Conservation (phyloP, 75 land plant species). For the Adiantum capillusveneris region DNA sequence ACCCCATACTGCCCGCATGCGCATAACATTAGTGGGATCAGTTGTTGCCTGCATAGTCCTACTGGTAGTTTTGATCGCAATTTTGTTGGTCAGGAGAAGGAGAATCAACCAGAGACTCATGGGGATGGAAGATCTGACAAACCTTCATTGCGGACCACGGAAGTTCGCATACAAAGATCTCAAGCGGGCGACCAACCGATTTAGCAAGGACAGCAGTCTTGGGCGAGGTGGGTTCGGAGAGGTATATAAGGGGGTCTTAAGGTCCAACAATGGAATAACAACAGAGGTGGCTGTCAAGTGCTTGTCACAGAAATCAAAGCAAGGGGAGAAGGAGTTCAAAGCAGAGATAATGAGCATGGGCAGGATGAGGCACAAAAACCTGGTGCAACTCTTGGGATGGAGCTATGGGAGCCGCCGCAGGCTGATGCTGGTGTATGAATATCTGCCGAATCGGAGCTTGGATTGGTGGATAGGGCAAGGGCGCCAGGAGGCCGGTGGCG, state of each 20-base stretch:
- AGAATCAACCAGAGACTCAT: too few species aligned
- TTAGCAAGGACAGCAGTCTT: conserved; percentile 16
- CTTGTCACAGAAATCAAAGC: conserved; percentile 28
- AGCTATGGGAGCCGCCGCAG: conserved; percentile 23
- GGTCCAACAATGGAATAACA: neutral
- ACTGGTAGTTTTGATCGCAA: too few species aligned
- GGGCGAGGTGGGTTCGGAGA: conserved; percentile 44
- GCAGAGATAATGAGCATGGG: conserved; percentile 57
- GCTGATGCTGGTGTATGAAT: conserved; percentile 40
- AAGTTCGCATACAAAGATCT: conserved; percentile 25
- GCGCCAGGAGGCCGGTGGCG: too few species aligned
- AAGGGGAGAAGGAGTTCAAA: conserved; percentile 47
- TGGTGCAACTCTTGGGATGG: conserved; percentile 52
- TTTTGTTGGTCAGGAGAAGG: too few species aligned
- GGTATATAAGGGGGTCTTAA: conserved; percentile 30
- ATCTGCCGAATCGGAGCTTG: conserved; percentile 48
- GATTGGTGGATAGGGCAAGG: conserved; percentile 22
- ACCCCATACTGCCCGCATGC: too few species aligned
- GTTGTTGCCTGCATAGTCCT: too few species aligned
- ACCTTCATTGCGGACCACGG: conserved; percentile 14
- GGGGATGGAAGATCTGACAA: neutral
- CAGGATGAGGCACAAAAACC: conserved; percentile 51
- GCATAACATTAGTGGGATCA: too few species aligned
- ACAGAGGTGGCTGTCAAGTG: conserved; percentile 57
- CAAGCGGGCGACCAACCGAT: conserved; percentile 22